These are phyloP conservation scores for Ilyonectria mors-panacis DNA, from an alignment of 2,329 filamentous ascomycete species.

Conservation along the genomic window DNA sequence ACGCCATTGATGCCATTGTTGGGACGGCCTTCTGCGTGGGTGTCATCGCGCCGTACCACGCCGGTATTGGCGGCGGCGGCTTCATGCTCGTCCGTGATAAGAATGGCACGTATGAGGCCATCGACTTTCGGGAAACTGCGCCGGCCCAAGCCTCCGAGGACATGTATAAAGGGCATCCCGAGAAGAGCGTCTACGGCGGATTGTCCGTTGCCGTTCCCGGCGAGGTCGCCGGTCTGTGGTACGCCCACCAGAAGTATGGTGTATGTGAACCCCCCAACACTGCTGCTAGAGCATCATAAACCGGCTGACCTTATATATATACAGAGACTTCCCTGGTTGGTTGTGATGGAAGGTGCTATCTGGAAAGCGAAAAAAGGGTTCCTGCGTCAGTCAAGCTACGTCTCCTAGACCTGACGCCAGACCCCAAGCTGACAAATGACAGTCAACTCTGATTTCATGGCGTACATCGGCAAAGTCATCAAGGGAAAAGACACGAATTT, in stretches of 20 bases:
- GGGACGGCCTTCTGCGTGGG: conserved; percentile 83
- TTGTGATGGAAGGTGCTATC: conserved; percentile 81
- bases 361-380: conserved; percentile 83
- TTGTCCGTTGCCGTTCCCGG: conserved; percentile 81
- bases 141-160: conserved; percentile 85
- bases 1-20: conserved; percentile 83
- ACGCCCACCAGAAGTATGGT: conserved; percentile 82
- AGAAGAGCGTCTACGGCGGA: conserved; percentile 79
- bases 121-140: conserved; percentile 92
- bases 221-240: conserved; percentile 83
- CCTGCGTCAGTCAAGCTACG: conserved; percentile 51
- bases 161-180: conserved; percentile 84
- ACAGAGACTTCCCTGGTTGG: conserved; percentile 75
- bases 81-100: conserved; percentile 86
- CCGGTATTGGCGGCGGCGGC: conserved; percentile 89
- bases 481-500: conserved; percentile 66
- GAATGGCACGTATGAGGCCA: conserved; percentile 84
- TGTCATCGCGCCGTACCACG: conserved; percentile 83
- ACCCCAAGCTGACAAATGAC: conserved; percentile 43
- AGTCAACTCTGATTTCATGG: conserved; percentile 81
- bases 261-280: conserved; percentile 51
- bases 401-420: neutral
- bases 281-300: neutral
- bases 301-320: conserved; percentile 9
- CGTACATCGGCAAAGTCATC: conserved; percentile 75